Percentiles rank a stretch among this genome's conserved stretches.
phyloP scores from a whole-genome alignment of 164 flowering plant species.

The Vitis rotundifolia region DNA sequence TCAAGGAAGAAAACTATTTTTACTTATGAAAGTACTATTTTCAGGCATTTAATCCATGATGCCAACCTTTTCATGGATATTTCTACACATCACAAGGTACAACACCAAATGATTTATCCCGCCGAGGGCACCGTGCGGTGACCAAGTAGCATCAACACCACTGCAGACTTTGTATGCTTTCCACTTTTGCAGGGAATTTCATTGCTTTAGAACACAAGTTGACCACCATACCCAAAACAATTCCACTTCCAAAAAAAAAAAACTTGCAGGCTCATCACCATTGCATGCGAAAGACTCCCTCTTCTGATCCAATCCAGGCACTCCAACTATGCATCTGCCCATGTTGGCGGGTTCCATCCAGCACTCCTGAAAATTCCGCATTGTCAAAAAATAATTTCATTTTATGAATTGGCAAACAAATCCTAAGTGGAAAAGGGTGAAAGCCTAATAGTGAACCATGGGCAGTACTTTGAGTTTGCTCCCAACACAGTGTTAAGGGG shows the following conservation, averaged over 20 bases:
- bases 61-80: too few species aligned
- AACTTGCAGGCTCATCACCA: constrained; percentile 22
- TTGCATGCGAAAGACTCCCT: constrained; percentile 50
- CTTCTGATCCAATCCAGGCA: constrained; percentile 77
- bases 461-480: constrained; percentile 27
- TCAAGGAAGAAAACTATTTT: too few species aligned
- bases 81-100: too few species aligned
- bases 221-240: neutral
- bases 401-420: neutral
- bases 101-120: too few species aligned
- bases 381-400: neutral
- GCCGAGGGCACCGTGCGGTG: too few species aligned
- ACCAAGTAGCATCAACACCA: too few species aligned
- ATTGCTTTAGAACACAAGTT: neutral
- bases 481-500: constrained; percentile 62
- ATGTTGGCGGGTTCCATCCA: constrained; percentile 2
- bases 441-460: neutral
- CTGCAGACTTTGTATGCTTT: too few species aligned
- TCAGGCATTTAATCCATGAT: too few species aligned
- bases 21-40: too few species aligned
- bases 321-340: constrained; percentile 30
- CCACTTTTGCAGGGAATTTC: neutral
- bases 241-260: neutral
- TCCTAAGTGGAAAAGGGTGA: neutral
- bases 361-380: constrained; percentile 16